Evolutionary conservation across 306 rosid genomes (phyloP).

Genomic region (Rubus idaeus): DNA sequence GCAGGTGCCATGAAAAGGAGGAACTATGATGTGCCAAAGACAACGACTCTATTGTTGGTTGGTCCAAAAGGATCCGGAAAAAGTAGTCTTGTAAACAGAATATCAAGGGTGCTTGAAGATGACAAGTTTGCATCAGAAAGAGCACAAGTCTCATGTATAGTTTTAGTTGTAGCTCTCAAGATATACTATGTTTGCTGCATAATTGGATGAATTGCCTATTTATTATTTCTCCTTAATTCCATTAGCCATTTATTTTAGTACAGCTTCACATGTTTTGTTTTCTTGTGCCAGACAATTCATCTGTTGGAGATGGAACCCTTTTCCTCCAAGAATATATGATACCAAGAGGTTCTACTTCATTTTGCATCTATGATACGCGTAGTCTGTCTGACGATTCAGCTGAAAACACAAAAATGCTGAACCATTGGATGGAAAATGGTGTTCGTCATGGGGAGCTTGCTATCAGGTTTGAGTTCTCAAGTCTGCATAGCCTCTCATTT

Average conservation of each 20-base stretch:
- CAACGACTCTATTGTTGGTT: slow-evolving; percentile 62
- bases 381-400: slow-evolving; percentile 50
- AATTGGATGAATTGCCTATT: slow-evolving; percentile 1
- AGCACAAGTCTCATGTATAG: slow-evolving; percentile 87
- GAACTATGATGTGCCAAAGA: slow-evolving; percentile 74
- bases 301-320: slow-evolving; percentile 67
- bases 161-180: slow-evolving; percentile 12
- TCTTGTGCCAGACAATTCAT: slow-evolving; percentile 56
- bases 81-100: slow-evolving; percentile 83
- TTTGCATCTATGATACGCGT: slow-evolving; percentile 82
- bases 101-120: slow-evolving; percentile 64
- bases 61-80: slow-evolving; percentile 91
- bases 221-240: slow-evolving; percentile 1
- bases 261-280: slow-evolving; percentile 5
- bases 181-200: slow-evolving; percentile 19
- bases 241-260: neutral
- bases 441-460: slow-evolving; percentile 68
- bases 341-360: slow-evolving; percentile 58
- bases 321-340: slow-evolving; percentile 86
- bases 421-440: slow-evolving; percentile 78
- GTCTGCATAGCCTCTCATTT: slow-evolving; percentile 16
- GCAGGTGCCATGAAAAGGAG: slow-evolving; percentile 44
- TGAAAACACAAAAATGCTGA: slow-evolving; percentile 46
- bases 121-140: slow-evolving; percentile 62
- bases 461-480: slow-evolving; percentile 55